Evolutionary conservation across 192 early-diverging fungal genomes (phyloP).

Genomic region (Spizellomyces punctatus): DNA sequence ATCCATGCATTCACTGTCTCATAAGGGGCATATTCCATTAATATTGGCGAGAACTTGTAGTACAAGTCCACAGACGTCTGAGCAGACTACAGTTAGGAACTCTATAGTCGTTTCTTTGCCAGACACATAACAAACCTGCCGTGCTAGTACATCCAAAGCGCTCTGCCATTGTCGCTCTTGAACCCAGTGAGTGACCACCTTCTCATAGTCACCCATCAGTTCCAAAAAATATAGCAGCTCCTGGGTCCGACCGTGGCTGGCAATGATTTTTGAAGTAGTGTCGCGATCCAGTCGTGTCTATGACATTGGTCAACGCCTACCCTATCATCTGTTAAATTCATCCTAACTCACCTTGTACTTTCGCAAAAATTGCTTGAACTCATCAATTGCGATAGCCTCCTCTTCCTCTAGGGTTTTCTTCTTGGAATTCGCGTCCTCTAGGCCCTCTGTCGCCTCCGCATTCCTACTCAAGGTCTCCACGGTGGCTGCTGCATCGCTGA

Average conservation of each 20-base stretch:
- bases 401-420: constrained; percentile 51
- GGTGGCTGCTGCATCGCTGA: constrained; percentile 14
- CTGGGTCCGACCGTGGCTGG: constrained; percentile 81
- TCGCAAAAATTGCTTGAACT: constrained; percentile 74
- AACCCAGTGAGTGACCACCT: constrained; percentile 84
- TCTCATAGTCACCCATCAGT: constrained; percentile 84
- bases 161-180: constrained; percentile 72
- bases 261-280: constrained; percentile 81
- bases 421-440: not conserved
- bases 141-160: constrained; percentile 77
- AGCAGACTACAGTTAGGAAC: not conserved
- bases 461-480: constrained; percentile 40
- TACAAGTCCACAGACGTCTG: constrained; percentile 75
- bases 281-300: constrained; percentile 43
- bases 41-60: constrained; percentile 83
- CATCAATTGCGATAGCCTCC: constrained; percentile 58
- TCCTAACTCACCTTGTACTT: constrained; percentile 60
- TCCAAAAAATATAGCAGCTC: constrained; percentile 84
- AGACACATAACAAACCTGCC: constrained; percentile 57
- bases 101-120: not conserved
- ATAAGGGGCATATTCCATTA: constrained; percentile 84
- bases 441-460: not conserved
- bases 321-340: constrained; percentile 4
- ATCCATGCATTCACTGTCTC: constrained; percentile 89
- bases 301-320: constrained; percentile 1